phyloP scores from a whole-genome alignment of 768 basidiomycete genomes.

The Xerocomellus amylosporus region DNA sequence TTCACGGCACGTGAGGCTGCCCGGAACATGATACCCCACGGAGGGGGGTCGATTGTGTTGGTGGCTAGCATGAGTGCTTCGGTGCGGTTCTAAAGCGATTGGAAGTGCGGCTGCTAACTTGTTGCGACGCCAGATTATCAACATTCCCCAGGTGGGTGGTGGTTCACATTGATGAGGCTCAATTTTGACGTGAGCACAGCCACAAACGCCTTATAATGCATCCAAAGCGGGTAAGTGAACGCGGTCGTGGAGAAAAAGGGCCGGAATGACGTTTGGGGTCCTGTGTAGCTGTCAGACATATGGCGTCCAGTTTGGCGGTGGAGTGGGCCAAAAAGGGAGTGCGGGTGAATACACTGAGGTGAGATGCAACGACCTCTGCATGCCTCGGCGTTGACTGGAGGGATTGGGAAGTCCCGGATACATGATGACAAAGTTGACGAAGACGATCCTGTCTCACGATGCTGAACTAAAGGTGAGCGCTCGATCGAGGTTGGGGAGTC shows the following conservation, averaged over 20 bases:
- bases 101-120: constrained; percentile 2
- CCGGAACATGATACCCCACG: constrained; percentile 80
- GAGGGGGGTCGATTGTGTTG: constrained; percentile 79
- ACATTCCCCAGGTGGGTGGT: constrained; percentile 72
- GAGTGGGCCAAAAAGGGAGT: constrained; percentile 94
- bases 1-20: constrained; percentile 97
- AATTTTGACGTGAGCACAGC: constrained; percentile 37
- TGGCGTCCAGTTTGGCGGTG: constrained; percentile 89
- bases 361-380: constrained; percentile 5
- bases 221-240: constrained; percentile 75
- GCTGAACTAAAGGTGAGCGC: constrained; percentile 64
- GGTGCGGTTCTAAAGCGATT: constrained; percentile 44
- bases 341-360: constrained; percentile 82
- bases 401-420: constrained; percentile 72
- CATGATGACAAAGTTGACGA: constrained; percentile 89
- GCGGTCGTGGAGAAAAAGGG: not conserved
- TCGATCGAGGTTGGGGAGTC: too few species aligned
- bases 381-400: not conserved
- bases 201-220: constrained; percentile 94
- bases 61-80: constrained; percentile 90
- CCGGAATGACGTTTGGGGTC: constrained; percentile 7
- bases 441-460: constrained; percentile 73
- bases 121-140: constrained; percentile 60
- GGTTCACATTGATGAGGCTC: not conserved
- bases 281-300: constrained; percentile 77